Percentiles rank a stretch among this genome's conserved stretches.
phyloP scores from a whole-genome alignment of 2,329 filamentous ascomycete genomes.

The Coniochaeta prunicola region DNA sequence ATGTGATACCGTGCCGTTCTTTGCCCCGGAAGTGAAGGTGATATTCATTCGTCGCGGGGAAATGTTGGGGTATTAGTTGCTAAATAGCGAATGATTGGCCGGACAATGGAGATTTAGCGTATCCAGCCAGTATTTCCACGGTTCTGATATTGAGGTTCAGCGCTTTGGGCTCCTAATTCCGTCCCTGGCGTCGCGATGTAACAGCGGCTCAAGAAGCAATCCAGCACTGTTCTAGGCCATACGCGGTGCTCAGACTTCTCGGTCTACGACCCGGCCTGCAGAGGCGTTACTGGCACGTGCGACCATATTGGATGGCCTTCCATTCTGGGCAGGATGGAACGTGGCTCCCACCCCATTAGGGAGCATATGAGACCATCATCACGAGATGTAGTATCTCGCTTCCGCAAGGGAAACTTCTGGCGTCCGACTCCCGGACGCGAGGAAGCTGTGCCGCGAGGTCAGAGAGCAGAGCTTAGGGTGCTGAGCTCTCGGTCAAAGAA shows the following conservation, averaged over 20 bases:
- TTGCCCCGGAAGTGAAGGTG: background rate
- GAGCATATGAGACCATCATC: background rate
- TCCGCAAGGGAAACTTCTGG: conserved; percentile 8
- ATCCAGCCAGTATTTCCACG: conserved; percentile 6
- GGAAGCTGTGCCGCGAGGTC: conserved; percentile 1
- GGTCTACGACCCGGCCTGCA: background rate
- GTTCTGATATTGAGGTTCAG: conserved; percentile 11
- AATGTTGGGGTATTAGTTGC: conserved; percentile 7
- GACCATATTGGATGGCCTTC: background rate
- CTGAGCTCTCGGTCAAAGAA: background rate
- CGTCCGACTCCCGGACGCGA: background rate
- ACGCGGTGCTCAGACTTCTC: background rate
- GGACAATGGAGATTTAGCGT: background rate
- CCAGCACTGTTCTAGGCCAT: background rate
- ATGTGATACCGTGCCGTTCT: background rate
- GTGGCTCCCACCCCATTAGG: background rate
- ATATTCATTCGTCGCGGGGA: conserved; percentile 1
- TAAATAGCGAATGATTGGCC: conserved; percentile 3
- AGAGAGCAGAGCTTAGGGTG: background rate
- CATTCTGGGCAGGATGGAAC: background rate
- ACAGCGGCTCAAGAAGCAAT: conserved; percentile 10
- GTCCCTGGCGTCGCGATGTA: conserved; percentile 9
- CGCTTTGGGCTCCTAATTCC: conserved; percentile 14
- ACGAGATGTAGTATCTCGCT: conserved; percentile 3
- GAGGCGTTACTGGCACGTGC: background rate